Percentiles rank a stretch among this genome's conserved stretches.
These are phyloP conservation scores for Cucurbita moschata DNA, from an alignment of 306 rosid species.

Conservation along the genomic window DNA sequence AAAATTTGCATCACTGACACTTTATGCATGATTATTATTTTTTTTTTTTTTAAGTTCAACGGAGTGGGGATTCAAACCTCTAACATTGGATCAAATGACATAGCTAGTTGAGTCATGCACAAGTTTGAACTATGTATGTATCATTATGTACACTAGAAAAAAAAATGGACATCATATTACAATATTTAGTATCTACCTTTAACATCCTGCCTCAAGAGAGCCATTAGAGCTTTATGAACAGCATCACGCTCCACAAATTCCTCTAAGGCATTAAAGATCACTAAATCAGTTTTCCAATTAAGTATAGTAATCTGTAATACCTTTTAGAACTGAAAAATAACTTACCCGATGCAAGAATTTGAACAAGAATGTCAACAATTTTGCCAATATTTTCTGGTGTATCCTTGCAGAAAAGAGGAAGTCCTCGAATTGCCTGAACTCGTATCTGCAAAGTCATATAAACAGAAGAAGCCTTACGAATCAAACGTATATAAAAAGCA, in stretches of 20 bases:
- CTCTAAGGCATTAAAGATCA: slow-evolving; percentile 28
- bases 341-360: slow-evolving; percentile 67
- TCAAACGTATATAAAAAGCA: background rate
- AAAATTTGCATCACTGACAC: too few species aligned
- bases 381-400: slow-evolving; percentile 79
- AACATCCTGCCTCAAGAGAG: slow-evolving; percentile 87
- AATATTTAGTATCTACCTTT: slow-evolving; percentile 41
- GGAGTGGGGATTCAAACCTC: background rate
- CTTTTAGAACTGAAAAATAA: background rate
- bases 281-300: slow-evolving; percentile 21
- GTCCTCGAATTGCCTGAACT: slow-evolving; percentile 94
- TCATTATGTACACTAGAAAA: background rate
- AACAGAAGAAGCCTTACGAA: slow-evolving; percentile 3
- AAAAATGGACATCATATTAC: slow-evolving; percentile 1
- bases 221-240: slow-evolving; percentile 91
- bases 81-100: background rate
- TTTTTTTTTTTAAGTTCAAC: background rate
- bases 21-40: background rate
- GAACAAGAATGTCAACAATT: slow-evolving; percentile 92
- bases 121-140: too few species aligned
- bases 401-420: slow-evolving; percentile 96
- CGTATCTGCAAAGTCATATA: slow-evolving; percentile 47
- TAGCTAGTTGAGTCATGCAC: background rate
- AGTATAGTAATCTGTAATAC: background rate
- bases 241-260: slow-evolving; percentile 99